Conservation (phyloP, 2,329 filamentous ascomycete species). For the Clarireedia homoeocarpa region DNA sequence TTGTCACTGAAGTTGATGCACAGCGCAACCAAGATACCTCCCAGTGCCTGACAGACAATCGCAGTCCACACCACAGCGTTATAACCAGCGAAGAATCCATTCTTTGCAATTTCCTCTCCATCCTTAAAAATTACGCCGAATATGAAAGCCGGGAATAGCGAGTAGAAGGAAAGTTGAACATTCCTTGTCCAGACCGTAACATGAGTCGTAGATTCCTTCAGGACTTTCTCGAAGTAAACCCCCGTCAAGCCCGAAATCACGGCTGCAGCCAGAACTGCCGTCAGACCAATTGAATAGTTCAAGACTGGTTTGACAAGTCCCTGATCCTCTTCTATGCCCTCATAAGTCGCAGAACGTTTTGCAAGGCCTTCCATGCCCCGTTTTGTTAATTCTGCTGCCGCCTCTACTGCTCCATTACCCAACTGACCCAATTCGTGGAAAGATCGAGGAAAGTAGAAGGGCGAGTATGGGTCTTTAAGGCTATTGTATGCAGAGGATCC, state of each 20-base stretch:
- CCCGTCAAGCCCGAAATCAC: conserved; percentile 77
- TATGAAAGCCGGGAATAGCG: conserved; percentile 79
- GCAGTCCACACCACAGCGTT: conserved; percentile 86
- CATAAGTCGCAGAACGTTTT: conserved; percentile 78
- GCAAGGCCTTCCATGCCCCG: conserved; percentile 40
- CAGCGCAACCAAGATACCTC: conserved; percentile 75
- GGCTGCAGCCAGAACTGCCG: conserved; percentile 71
- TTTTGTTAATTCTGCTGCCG: conserved; percentile 43
- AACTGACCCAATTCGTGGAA: conserved; percentile 67
- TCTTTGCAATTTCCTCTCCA: conserved; percentile 70
- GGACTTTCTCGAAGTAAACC: conserved; percentile 82
- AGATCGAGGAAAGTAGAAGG: conserved; percentile 66
- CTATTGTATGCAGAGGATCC: conserved; percentile 49
- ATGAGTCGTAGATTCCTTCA: conserved; percentile 72
- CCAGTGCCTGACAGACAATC: conserved; percentile 72
- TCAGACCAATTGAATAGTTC: conserved; percentile 72
- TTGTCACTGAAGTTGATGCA: conserved; percentile 81
- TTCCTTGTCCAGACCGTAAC: conserved; percentile 90
- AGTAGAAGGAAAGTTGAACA: conserved; percentile 90
- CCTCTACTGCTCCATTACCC: conserved; percentile 43
- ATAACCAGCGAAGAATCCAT: conserved; percentile 92
- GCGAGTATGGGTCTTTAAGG: conserved; percentile 49
- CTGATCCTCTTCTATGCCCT: conserved; percentile 70
- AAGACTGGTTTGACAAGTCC: conserved; percentile 44
- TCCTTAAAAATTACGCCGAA: conserved; percentile 83